Percentiles rank a stretch among this genome's conserved stretches.
Conservation (phyloP, 257 asterid genomes). For the Solanum pinnatisectum region DNA sequence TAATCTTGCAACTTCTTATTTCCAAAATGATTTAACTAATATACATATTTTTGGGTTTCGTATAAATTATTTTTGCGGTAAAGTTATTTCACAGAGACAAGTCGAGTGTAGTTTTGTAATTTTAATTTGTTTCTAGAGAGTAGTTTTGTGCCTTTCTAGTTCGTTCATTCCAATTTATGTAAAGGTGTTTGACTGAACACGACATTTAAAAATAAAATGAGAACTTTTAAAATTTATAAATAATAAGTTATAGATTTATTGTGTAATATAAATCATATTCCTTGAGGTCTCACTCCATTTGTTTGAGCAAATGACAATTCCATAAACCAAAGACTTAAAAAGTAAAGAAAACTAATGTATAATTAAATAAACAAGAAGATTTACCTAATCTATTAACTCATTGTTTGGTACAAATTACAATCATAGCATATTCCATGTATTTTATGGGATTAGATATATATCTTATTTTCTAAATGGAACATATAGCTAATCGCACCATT, state of each 20-base stretch:
- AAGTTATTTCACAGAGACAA: too few species aligned
- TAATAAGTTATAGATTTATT: too few species aligned
- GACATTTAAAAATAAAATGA: too few species aligned
- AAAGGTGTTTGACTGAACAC: not conserved
- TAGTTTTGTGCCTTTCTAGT: not conserved
- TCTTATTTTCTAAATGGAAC: too few species aligned
- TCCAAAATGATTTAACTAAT: not conserved
- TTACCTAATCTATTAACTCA: not conserved
- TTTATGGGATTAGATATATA: not conserved
- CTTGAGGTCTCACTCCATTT: not conserved
- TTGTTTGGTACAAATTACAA: not conserved
- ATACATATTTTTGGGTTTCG: not conserved
- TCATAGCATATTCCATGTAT: too few species aligned
- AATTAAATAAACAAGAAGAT: not conserved
- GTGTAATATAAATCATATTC: not conserved
- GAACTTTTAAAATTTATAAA: too few species aligned
- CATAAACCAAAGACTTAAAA: not conserved
- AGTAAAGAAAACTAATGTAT: not conserved
- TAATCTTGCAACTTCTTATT: not conserved
- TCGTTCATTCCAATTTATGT: too few species aligned
- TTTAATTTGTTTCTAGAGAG: not conserved
- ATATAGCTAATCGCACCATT: too few species aligned
- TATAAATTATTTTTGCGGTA: not conserved
- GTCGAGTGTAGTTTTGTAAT: not conserved
- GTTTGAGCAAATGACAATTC: not conserved